A percentile compares a stretch with the other conserved stretches of the same genome.
These are phyloP conservation scores for Cercospora canescens DNA, from an alignment of 2,329 filamentous ascomycete species.

Conservation along the genomic window DNA sequence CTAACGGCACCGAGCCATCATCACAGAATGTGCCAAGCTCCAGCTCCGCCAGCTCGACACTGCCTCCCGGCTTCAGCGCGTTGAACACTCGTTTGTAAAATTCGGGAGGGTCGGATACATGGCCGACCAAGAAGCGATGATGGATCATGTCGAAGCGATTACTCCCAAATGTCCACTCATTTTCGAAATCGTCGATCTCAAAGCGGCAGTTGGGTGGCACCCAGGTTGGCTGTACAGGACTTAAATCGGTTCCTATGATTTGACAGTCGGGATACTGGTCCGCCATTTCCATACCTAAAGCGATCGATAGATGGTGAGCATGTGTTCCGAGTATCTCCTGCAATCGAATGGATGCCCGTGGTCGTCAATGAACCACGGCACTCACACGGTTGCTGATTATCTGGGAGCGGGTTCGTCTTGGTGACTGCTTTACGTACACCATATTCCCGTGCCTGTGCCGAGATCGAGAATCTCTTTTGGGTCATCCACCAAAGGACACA, in stretches of 20 bases:
- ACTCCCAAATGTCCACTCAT: constrained; percentile 41
- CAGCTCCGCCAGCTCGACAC: constrained; percentile 46
- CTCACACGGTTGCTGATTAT: neutral
- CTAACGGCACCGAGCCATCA: constrained; percentile 40
- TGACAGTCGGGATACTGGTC: constrained; percentile 31
- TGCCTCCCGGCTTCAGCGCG: constrained; percentile 44
- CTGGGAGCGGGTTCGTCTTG: neutral
- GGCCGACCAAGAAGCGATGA: constrained; percentile 38
- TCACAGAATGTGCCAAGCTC: constrained; percentile 40
- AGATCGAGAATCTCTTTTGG: constrained; percentile 49
- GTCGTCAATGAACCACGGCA: neutral
- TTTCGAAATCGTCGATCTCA: constrained; percentile 36
- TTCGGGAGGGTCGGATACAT: constrained; percentile 24
- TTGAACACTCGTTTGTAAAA: constrained; percentile 35
- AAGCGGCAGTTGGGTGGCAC: constrained; percentile 33
- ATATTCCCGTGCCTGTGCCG: constrained; percentile 43
- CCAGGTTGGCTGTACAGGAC: constrained; percentile 31
- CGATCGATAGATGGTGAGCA: neutral
- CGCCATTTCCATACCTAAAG: constrained; percentile 37
- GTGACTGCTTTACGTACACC: constrained; percentile 8
- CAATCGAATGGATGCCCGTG: neutral
- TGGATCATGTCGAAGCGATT: constrained; percentile 46
- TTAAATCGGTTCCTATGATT: constrained; percentile 41
- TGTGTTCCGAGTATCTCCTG: neutral
- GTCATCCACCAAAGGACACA: constrained; percentile 41